Evolutionary conservation across 306 rosid genomes (phyloP), one percentile per base, ranked within the genome.

Genomic region (Benincasa hispida): DNA sequence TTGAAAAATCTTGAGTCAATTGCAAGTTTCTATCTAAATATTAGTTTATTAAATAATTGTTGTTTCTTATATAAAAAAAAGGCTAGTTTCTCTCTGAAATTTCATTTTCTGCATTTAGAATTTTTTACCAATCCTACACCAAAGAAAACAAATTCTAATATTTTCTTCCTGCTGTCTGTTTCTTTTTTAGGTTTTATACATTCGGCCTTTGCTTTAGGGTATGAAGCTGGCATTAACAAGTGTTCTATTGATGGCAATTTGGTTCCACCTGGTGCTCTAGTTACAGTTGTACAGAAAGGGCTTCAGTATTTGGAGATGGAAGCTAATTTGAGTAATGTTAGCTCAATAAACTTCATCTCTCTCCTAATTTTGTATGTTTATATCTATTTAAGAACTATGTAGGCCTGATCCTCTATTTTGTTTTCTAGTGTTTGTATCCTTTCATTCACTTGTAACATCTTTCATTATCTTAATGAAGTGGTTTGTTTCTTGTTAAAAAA

Each of bases 271-370:
- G 90, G 89, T 79, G 88, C 97, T 76, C 97, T 94, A 39, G 84
- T 94, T 83, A 90, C 90, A 65, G 85, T 90, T 88, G 86, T 94
- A 66, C 99, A 94, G 78, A 94, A 94, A 83, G 99, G 99, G 54
- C 91, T 94, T 77, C 97, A 91, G 75, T 94, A 91, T 85, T 87
- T 94, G 86, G 99, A 94, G 89, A 91, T 92, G 99, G 99, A 94
- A 82, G 99, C 93, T 66, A 94, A 94, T 88, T 83, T 94, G 92
- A 94, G 86, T 87, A 90, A 90, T 89, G 97, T 94, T 84, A 94
- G 96, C 82, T 86, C 81, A 73, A 77, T 58, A 76, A 61, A 39
- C 72, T 78, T 73, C 77, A 80, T 68, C 74, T 62, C 79, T 45
- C 34, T 79, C 54, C 32, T 72, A 25, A 32, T 17, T 77, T 7